Evolutionary conservation across 1,139 yeast genomes (phyloP), one percentile per base, ranked within the genome.

Genomic region (Yamadazyma spencermartinsiae): DNA sequence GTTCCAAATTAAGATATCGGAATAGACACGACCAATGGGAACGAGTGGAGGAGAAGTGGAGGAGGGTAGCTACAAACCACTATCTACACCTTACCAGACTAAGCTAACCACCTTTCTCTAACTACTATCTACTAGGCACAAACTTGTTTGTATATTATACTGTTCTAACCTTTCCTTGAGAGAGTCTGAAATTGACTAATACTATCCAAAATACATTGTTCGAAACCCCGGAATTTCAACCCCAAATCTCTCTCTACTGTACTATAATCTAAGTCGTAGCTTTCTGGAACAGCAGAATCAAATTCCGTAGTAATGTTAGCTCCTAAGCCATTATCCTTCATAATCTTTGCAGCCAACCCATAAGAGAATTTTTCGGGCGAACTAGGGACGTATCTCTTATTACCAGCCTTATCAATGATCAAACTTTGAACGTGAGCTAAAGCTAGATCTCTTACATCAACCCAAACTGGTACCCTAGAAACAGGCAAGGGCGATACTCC

Each of bases 401-500:
- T 51, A 14, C 49, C 48, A 19, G 61, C 58, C 4, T 48, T 49
- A 10, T 55, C 60, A 18, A 52, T 45, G 31, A 62, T 60, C 43
- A 65, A 56, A 2, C 68, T 66, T 27, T 47, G 49, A 21, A 66
- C 44, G 39, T 66, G 72, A 17, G 71, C 71, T 32, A 44, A 49
- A 1, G 73, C 71, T 20, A 65, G 65, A 40, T 68, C 72, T 37
- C 72, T 51, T 1, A 68, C 74, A 45, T 68, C 74, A 5, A 64
- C 55, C 48, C 48, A 67, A 15, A 64, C 63, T 25, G 70, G 71
- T 34, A 43, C 52, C 15, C 56, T 37, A 1, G 59, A 43, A 3
- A 37, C 46, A 0, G 58, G 58, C 15, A 54, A 41, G 32, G 44
- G 50, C 4, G 40, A 25, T 4, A 37, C 45, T 1, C 46, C 46